A percentile compares a stretch with the other conserved stretches of the same genome.
phyloP scores from a whole-genome alignment of 352 stramenopile genomes.

The Pythium scleroteichum region DNA sequence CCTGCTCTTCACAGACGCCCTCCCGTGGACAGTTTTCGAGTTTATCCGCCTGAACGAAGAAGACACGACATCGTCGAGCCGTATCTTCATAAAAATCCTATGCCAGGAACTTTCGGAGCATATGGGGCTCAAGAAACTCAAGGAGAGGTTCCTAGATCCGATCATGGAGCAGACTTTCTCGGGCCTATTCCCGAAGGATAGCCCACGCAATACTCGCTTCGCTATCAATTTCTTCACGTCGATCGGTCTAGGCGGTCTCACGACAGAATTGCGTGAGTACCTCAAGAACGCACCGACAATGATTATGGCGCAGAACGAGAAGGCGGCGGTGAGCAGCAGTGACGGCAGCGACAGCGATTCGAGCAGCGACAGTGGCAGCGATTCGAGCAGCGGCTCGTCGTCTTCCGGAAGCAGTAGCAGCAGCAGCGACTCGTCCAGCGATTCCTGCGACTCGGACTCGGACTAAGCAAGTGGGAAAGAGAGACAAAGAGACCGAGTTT shows the following conservation, averaged over 20 bases:
- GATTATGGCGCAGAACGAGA: constrained; percentile 83
- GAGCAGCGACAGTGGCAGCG: constrained; percentile 42
- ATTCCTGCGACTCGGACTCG: constrained; percentile 41
- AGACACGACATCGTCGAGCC: constrained; percentile 97
- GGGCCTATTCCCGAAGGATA: constrained; percentile 97
- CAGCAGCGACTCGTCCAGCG: constrained; percentile 24
- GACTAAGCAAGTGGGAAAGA: no score
- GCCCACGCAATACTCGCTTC: constrained; percentile 97
- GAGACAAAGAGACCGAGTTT: no score
- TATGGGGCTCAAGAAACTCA: constrained; percentile 95
- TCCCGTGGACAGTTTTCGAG: constrained; percentile 98
- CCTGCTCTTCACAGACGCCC: constrained; percentile 96
- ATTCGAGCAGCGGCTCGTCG: constrained; percentile 33
- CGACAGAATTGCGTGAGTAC: constrained; percentile 95
- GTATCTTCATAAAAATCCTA: constrained; percentile 99
- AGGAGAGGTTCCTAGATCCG: constrained; percentile 92
- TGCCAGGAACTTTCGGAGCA: constrained; percentile 97
- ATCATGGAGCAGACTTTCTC: constrained; percentile 92
- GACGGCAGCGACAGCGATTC: constrained; percentile 37
- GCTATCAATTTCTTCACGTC: constrained; percentile 99
- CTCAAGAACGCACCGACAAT: constrained; percentile 97
- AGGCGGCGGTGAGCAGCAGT: constrained; percentile 23
- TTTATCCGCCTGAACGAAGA: constrained; percentile 98
- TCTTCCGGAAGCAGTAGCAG: constrained; percentile 37
- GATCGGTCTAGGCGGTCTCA: constrained; percentile 98